Evolutionary conservation across 257 asterid genomes (phyloP), one percentile per base, ranked within the genome.

Genomic region (Solanum ossicruentum): DNA sequence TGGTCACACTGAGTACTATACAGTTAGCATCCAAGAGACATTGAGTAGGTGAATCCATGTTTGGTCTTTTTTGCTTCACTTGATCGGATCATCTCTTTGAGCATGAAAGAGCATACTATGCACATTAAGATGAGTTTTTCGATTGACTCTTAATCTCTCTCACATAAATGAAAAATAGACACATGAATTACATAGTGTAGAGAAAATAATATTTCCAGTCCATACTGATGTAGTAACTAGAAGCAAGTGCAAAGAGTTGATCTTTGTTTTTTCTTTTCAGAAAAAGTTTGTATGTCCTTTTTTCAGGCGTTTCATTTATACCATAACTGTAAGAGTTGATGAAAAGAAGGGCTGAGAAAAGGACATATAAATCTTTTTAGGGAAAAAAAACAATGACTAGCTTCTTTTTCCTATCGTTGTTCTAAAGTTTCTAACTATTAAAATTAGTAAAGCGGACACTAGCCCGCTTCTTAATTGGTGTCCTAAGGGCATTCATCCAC

Each of bases 1-100:
- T 87, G 71, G 92, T 91, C 87, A 86, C 55, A 20, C 82, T 67
- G 81, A 93, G 92, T 79, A 94, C 88, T 6, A 77, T 84, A 28
- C 58, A 87, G 21, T 93, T 97, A 11, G 88, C 88, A 47, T 88
- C 91, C 1, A 47, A 65, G n/a, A 90, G 88, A 47, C 87, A 84
- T 1, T 61, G 84, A 83, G 7, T 51, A 43, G 86, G 85, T 7
- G 90, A 83, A 71, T 55, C 86, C 16, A 88, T 4, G 43, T 85
- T 93, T 49, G 90, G 89, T 84, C 94, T 90, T 89, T 86, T 90
- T 86, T 49, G 54, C 66, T 45, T 6, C 84, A 20, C 56, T 28
- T 39, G 89, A 43, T 5, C 87, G 91, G 57, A 66, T 86, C 90
- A 87, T 87, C 75, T 47, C 91, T 87, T 75, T 39, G 81, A 51